Evolutionary conservation across 208 protist genomes (phyloP).

Genomic region (Entamoeba nuttalli): DNA sequence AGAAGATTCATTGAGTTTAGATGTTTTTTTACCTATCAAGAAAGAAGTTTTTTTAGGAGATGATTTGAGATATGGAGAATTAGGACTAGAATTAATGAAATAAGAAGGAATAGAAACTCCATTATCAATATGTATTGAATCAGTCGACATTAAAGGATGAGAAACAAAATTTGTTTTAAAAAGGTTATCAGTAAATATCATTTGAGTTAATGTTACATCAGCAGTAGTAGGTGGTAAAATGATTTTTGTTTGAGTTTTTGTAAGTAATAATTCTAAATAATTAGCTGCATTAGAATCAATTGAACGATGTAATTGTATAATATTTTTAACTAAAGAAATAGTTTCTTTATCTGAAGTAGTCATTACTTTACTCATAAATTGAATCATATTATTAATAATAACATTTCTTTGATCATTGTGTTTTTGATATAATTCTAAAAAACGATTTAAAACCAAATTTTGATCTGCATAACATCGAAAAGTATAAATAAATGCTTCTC

Average conservation of each 20-base stretch:
- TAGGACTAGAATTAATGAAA: background rate
- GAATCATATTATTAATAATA: background rate
- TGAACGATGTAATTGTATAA: background rate
- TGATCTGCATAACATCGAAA: background rate
- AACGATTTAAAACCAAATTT: background rate
- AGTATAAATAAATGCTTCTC: background rate
- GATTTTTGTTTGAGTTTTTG: background rate
- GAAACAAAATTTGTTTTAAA: background rate
- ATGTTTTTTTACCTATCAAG: background rate
- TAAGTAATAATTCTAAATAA: background rate
- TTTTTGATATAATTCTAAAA: background rate
- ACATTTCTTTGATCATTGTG: background rate
- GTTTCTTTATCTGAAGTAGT: background rate
- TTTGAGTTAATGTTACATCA: background rate
- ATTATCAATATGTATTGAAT: background rate
- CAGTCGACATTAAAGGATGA: too few relatives aligned
- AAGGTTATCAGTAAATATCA: background rate
- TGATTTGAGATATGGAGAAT: background rate
- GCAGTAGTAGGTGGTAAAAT: background rate
- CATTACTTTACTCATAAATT: background rate
- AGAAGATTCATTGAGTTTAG: background rate
- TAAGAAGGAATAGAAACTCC: background rate
- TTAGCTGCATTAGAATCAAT: background rate
- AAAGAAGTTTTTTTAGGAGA: background rate
- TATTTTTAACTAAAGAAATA: background rate